These are phyloP conservation scores for Eimeria maxima DNA, from an alignment of 169 alveolate species.

Conservation along the genomic window DNA sequence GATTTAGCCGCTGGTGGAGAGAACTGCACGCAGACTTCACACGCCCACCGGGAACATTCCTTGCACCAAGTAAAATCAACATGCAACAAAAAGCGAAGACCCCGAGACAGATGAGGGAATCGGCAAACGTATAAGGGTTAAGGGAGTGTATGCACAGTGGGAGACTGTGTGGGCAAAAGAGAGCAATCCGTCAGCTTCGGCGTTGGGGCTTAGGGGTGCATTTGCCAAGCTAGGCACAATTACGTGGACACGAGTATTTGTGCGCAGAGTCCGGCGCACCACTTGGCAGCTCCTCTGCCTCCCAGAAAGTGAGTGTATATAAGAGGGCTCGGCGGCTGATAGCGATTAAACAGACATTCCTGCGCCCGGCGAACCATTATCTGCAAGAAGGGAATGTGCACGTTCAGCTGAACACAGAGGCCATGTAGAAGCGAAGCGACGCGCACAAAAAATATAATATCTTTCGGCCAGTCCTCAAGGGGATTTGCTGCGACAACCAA, in stretches of 20 bases:
- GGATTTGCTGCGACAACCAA: constrained; percentile 84
- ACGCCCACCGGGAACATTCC: neutral
- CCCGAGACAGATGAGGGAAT: neutral
- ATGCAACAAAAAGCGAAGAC: neutral
- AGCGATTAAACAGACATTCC: constrained; percentile 83
- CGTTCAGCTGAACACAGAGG: constrained; percentile 89
- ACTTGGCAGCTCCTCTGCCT: constrained; percentile 66
- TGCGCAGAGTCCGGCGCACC: neutral
- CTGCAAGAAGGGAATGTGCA: constrained; percentile 88
- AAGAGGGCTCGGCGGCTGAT: constrained; percentile 79
- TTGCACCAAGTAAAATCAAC: neutral
- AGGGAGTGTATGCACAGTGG: neutral
- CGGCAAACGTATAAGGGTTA: neutral
- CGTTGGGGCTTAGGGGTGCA: neutral
- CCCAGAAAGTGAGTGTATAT: constrained; percentile 75
- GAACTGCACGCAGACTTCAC: constrained; percentile 28
- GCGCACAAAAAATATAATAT: constrained; percentile 90
- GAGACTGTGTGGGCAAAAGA: neutral
- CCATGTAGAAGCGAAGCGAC: constrained; percentile 92
- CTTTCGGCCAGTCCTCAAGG: constrained; percentile 91
- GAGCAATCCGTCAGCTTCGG: neutral
- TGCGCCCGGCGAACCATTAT: constrained; percentile 90
- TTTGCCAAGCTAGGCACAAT: neutral
- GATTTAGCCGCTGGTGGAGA: constrained; percentile 79
- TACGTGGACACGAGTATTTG: neutral